A percentile compares a stretch with the other conserved stretches of the same genome.
phyloP scores from a whole-genome alignment of 805 yeast genomes.

The Wickerhamomyces xylosicus region DNA sequence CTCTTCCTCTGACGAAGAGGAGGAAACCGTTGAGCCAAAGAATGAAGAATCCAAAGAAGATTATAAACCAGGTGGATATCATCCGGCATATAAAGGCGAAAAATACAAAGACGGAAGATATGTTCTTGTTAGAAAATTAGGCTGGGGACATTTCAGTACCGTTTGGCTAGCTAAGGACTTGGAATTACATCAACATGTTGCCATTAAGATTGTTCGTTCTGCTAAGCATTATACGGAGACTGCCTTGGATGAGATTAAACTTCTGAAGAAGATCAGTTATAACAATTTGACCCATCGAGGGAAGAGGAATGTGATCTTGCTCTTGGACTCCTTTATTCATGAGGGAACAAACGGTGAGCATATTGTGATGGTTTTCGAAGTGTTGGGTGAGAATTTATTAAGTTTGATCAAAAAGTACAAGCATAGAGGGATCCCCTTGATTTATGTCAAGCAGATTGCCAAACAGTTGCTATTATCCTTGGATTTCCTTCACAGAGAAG shows the following conservation, averaged over 20 bases:
- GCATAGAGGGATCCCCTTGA: slow-evolving; percentile 71
- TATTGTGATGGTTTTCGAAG: slow-evolving; percentile 96
- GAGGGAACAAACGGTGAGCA: slow-evolving; percentile 88
- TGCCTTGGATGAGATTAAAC: slow-evolving; percentile 84
- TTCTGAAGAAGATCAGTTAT: slow-evolving; percentile 57
- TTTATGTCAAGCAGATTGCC: slow-evolving; percentile 71
- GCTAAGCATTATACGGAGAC: slow-evolving; percentile 89
- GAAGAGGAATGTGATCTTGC: slow-evolving; percentile 66
- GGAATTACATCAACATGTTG: slow-evolving; percentile 67
- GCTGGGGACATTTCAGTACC: slow-evolving; percentile 98
- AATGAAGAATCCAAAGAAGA: slow-evolving; percentile 85
- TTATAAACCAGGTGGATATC: slow-evolving; percentile 90
- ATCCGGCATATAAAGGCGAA: slow-evolving; percentile 89
- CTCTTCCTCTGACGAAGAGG: slow-evolving; percentile 12
- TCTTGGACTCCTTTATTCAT: slow-evolving; percentile 79
- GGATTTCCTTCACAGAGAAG: slow-evolving; percentile 60
- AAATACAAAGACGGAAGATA: slow-evolving; percentile 67
- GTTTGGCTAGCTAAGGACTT: slow-evolving; percentile 78
- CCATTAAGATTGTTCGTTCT: slow-evolving; percentile 87
- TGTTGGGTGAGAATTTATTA: slow-evolving; percentile 84
- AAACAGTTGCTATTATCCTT: slow-evolving; percentile 67
- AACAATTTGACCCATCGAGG: slow-evolving; percentile 67
- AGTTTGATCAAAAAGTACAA: slow-evolving; percentile 72
- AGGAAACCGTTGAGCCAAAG: slow-evolving; percentile 25
- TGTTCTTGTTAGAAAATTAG: slow-evolving; percentile 76